Conservation (phyloP, 1,284 basidiomycete species). For the Heliocybe sulcata region DNA sequence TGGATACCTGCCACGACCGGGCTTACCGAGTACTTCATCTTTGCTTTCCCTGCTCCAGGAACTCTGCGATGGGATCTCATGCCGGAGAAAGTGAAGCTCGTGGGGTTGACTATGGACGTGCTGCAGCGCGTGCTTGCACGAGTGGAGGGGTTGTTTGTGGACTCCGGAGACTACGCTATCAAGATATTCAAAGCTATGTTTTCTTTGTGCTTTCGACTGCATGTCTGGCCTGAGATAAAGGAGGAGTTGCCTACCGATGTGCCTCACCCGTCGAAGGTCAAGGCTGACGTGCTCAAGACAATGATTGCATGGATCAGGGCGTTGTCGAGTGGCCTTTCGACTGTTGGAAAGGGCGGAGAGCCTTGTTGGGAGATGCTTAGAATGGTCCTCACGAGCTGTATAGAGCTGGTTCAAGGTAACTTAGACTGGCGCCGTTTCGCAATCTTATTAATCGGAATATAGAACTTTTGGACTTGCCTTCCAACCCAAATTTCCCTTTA, state of each 20-base stretch:
- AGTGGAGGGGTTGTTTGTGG: conserved; percentile 42
- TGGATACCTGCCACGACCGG: neutral
- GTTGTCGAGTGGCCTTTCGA: conserved; percentile 27
- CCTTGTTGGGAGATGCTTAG: conserved; percentile 37
- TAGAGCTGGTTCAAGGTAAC: conserved; percentile 17
- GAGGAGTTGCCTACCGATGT: conserved; percentile 26
- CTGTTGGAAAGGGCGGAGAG: conserved; percentile 22
- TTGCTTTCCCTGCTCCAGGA: conserved; percentile 37
- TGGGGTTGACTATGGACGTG: conserved; percentile 44
- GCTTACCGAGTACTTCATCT: conserved; percentile 35
- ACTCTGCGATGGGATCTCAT: conserved; percentile 41
- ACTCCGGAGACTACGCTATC: conserved; percentile 34
- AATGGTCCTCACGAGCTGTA: conserved; percentile 34
- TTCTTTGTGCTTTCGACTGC: conserved; percentile 44
- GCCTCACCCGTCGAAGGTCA: conserved; percentile 30
- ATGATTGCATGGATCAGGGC: conserved; percentile 28
- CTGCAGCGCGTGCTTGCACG: conserved; percentile 39
- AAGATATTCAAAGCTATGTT: conserved; percentile 44
- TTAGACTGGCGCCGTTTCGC: neutral
- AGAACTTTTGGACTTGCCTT: neutral
- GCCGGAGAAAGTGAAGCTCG: conserved; percentile 50
- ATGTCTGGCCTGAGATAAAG: conserved; percentile 46
- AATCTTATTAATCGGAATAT: neutral
- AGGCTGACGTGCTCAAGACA: conserved; percentile 26
- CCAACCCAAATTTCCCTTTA: neutral